Evolutionary conservation across 1,139 yeast species (phyloP).

Genomic region (Geotrichum reessii): DNA sequence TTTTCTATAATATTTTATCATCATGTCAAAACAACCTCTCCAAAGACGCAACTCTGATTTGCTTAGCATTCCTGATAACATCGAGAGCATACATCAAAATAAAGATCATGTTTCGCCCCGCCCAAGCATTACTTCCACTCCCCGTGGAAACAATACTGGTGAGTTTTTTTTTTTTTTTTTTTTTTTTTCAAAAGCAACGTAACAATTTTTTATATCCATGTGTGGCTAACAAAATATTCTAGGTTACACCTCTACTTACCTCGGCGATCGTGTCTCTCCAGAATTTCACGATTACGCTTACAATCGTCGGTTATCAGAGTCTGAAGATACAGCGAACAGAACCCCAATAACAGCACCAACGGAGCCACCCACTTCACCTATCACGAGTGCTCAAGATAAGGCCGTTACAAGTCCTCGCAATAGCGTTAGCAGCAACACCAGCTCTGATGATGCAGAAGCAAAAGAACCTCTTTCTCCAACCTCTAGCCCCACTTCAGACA

Average conservation of each 20-base stretch:
- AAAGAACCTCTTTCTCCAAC: neutral
- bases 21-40: neutral
- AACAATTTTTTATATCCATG: neutral
- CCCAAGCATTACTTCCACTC: neutral
- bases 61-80: neutral
- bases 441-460: neutral
- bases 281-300: constrained; percentile 6
- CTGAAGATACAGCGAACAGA: neutral
- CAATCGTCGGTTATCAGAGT: neutral
- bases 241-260: constrained; percentile 7
- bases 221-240: neutral
- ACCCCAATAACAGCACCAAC: neutral
- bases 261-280: neutral
- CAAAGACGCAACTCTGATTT: constrained; percentile 5
- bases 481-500: neutral
- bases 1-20: neutral
- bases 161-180: too few relatives aligned
- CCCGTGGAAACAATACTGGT: neutral
- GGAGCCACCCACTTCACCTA: neutral
- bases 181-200: neutral
- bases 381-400: neutral
- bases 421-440: neutral
- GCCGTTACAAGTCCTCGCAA: neutral
- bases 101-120: neutral
- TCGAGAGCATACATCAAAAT: neutral